Evolutionary conservation across 2,329 filamentous ascomycete species (phyloP).

Genomic region (Pyrenophora graminea): DNA sequence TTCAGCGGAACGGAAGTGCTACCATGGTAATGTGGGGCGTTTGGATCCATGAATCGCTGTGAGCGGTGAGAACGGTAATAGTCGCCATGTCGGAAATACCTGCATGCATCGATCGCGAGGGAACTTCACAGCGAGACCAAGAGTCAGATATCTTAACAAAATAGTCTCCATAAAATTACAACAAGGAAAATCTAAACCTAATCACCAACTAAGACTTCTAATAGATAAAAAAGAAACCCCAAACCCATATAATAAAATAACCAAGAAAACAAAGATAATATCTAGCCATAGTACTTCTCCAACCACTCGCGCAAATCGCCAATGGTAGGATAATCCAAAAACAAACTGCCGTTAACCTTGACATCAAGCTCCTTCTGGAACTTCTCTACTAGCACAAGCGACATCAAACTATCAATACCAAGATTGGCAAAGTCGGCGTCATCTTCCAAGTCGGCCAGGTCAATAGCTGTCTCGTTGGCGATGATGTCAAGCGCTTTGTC

Average conservation of each 20-base stretch:
- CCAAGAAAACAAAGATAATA: neutral
- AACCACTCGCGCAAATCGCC: constrained; percentile 25
- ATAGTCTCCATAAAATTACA: no score
- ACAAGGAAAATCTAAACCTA: no score
- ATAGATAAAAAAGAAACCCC: no score
- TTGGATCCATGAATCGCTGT: no score
- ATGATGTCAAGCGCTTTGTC: constrained; percentile 22
- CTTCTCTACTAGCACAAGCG: constrained; percentile 27
- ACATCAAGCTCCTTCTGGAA: constrained; percentile 28
- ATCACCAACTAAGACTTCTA: no score
- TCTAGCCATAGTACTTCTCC: constrained; percentile 20
- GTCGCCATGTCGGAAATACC: no score
- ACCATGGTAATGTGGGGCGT: no score
- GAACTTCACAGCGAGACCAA: no score
- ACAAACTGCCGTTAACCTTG: constrained; percentile 20
- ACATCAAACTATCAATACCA: constrained; percentile 36
- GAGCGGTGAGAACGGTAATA: no score
- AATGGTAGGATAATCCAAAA: constrained; percentile 32
- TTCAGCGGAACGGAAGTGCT: no score
- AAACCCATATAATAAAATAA: neutral
- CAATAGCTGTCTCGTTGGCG: constrained; percentile 25
- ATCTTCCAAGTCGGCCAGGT: constrained; percentile 22
- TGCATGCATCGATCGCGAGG: no score
- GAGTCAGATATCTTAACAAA: no score
- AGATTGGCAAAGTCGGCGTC: constrained; percentile 29